A percentile compares a stretch with the other conserved stretches of the same genome.
phyloP scores from a whole-genome alignment of 768 basidiomycete genomes.

The Mycena polygramma region DNA sequence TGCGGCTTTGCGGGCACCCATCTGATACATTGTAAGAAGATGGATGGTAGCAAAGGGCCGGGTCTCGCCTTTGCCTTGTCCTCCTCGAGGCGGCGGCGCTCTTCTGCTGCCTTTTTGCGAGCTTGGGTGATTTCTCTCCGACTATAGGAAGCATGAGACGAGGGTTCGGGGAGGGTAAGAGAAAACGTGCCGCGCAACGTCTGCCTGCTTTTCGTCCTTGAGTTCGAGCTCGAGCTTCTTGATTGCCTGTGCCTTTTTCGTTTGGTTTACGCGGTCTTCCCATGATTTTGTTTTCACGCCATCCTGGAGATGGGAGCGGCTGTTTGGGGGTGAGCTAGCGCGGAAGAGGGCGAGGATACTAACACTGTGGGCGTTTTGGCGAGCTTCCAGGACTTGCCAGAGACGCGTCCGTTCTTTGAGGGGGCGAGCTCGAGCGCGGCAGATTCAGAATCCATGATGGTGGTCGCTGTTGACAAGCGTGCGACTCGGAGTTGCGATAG shows the following conservation, averaged over 20 bases:
- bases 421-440: constrained; percentile 53
- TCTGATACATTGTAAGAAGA: constrained; percentile 57
- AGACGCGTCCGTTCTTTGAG: constrained; percentile 75
- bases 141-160: constrained; percentile 50
- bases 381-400: constrained; percentile 79
- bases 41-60: constrained; percentile 11
- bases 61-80: constrained; percentile 68
- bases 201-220: constrained; percentile 81
- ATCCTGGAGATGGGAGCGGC: constrained; percentile 76
- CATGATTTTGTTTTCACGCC: constrained; percentile 77
- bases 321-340: constrained; percentile 45
- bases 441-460: constrained; percentile 37
- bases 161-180: background rate
- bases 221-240: constrained; percentile 82
- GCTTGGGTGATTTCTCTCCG: constrained; percentile 77
- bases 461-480: background rate
- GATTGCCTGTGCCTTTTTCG: constrained; percentile 73
- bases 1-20: constrained; percentile 85
- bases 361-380: constrained; percentile 66
- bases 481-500: background rate
- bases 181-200: constrained; percentile 66
- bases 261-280: constrained; percentile 78
- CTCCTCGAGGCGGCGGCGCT: constrained; percentile 75
- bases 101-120: constrained; percentile 80
- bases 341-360: constrained; percentile 32